These are phyloP conservation scores for Carex kokanica DNA, from an alignment of 176 grass and related monocot genomes.

Conservation along the genomic window DNA sequence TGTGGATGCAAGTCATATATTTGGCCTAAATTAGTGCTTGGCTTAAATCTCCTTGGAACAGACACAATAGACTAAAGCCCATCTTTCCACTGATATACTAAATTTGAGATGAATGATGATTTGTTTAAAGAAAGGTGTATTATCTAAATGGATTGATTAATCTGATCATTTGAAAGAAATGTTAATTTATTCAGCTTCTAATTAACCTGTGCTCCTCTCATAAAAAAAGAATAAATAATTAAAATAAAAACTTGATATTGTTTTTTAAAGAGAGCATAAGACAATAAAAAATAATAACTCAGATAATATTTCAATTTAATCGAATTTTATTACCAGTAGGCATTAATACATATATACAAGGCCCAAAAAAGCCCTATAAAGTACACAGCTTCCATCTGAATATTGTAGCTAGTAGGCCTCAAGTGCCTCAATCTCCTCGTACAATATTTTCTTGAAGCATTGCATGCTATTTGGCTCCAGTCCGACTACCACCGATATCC, in stretches of 20 bases:
- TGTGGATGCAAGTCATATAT: background rate
- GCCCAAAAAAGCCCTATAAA: background rate
- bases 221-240: background rate
- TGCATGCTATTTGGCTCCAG: slow-evolving; percentile 61
- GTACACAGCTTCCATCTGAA: background rate
- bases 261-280: background rate
- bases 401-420: background rate
- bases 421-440: slow-evolving; percentile 27
- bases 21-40: background rate
- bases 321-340: background rate
- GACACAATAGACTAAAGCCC: background rate
- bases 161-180: background rate
- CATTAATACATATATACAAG: background rate
- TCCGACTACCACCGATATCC: slow-evolving; percentile 47
- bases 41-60: background rate
- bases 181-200: background rate
- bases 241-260: background rate
- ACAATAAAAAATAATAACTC: background rate
- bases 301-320: background rate
- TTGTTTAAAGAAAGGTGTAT: background rate
- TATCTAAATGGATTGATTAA: background rate
- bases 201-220: background rate
- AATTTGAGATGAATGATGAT: background rate
- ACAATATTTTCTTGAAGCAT: slow-evolving; percentile 61
- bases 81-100: background rate